Percentiles rank a stretch among this genome's conserved stretches.
phyloP scores from a whole-genome alignment of 139 green algal species.

The Choricystis sp. region DNA sequence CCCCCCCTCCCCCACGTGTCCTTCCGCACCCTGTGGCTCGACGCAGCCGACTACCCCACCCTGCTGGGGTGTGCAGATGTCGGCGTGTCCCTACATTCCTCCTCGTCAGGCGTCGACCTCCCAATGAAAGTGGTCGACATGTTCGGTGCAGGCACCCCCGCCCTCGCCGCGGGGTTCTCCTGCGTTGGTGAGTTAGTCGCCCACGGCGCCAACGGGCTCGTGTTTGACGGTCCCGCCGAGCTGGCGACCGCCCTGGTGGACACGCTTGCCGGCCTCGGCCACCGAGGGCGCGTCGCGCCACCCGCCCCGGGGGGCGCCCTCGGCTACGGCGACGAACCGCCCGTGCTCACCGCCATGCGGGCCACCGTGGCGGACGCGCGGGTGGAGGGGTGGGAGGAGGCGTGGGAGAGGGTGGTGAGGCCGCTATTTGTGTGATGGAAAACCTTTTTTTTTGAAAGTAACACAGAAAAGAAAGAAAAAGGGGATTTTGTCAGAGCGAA shows the following conservation, averaged over 20 bases:
- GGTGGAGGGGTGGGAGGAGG: neutral
- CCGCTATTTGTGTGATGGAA: no score
- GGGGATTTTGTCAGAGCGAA: no score
- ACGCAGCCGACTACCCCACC: slow-evolving; percentile 73
- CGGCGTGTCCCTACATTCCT: slow-evolving; percentile 82
- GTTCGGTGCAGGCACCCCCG: slow-evolving; percentile 84
- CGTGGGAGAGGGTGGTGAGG: neutral
- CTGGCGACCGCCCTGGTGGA: slow-evolving; percentile 39
- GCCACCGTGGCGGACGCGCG: neutral
- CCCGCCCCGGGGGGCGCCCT: neutral
- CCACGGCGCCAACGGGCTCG: slow-evolving; percentile 49
- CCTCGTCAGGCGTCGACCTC: slow-evolving; percentile 80
- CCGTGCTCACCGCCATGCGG: neutral
- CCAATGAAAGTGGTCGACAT: slow-evolving; percentile 99
- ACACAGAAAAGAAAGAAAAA: no score
- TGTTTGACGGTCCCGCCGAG: slow-evolving; percentile 47
- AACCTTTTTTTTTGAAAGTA: no score
- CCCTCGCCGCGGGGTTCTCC: slow-evolving; percentile 61
- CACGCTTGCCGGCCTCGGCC: slow-evolving; percentile 31
- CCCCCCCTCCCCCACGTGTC: slow-evolving; percentile 56
- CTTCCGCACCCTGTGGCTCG: slow-evolving; percentile 77
- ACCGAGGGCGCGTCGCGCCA: neutral
- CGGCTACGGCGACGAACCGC: neutral
- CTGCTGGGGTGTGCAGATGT: slow-evolving; percentile 79
- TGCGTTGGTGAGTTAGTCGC: slow-evolving; percentile 72